Evolutionary conservation across 108 stramenopile genomes (phyloP).

Genomic region (Phaeodactylum tricornutum): DNA sequence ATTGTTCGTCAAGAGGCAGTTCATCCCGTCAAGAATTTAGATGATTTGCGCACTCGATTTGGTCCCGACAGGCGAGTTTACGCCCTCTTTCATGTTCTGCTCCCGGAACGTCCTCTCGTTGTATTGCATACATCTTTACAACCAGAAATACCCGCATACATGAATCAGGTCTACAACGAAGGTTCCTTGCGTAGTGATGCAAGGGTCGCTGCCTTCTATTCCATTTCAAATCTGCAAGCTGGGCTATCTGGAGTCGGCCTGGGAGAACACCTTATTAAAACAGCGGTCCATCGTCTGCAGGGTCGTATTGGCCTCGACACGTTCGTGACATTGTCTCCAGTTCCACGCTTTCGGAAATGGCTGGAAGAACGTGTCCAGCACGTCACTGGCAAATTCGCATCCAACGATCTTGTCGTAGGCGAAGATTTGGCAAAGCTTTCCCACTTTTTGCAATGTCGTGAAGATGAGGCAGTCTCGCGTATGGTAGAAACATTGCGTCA

Average conservation of each 20-base stretch:
- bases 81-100: constrained; percentile 84
- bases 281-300: constrained; percentile 48
- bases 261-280: constrained; percentile 82
- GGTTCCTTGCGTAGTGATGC: constrained; percentile 6
- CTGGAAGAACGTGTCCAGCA: constrained; percentile 31
- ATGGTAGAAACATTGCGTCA: not conserved
- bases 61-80: constrained; percentile 72
- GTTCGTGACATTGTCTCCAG: constrained; percentile 83
- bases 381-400: not conserved
- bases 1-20: constrained; percentile 87
- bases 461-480: too few relatives aligned
- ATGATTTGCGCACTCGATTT: constrained; percentile 72
- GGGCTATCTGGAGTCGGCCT: constrained; percentile 84
- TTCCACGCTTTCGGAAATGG: constrained; percentile 84
- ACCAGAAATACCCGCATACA: not conserved
- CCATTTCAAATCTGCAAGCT: constrained; percentile 73
- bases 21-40: constrained; percentile 76
- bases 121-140: constrained; percentile 86
- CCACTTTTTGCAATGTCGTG: too few relatives aligned
- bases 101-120: constrained; percentile 77
- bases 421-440: not conserved
- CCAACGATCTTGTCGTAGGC: not conserved
- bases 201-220: constrained; percentile 86
- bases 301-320: constrained; percentile 41
- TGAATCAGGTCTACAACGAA: constrained; percentile 26